A percentile compares a stretch with the other conserved stretches of the same genome.
Conservation (phyloP, 163 green algal species). For the Trebouxia gelatinosa region DNA sequence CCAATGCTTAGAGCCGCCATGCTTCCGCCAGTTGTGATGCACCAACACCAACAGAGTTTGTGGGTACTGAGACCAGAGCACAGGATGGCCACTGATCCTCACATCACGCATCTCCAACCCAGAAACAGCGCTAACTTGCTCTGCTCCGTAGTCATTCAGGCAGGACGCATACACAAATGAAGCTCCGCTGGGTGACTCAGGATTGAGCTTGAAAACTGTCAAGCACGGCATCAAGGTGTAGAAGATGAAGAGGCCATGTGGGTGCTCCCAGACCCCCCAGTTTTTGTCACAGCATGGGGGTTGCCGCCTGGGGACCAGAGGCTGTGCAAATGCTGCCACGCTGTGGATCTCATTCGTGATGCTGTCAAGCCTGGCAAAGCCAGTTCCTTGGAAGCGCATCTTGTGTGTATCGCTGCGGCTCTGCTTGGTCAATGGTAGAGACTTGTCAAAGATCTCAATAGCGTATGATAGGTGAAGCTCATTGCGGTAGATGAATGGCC, state of each 20-base stretch:
- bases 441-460: slow-evolving; percentile 24
- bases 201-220: neutral
- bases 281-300: slow-evolving; percentile 17
- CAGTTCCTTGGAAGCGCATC: slow-evolving; percentile 17
- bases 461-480: slow-evolving; percentile 10
- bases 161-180: slow-evolving; percentile 2
- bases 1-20: slow-evolving; percentile 11
- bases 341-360: neutral
- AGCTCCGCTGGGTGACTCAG: neutral
- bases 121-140: neutral
- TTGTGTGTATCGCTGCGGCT: slow-evolving; percentile 7
- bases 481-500: neutral
- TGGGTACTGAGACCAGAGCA: neutral
- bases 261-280: neutral
- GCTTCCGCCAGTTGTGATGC: slow-evolving; percentile 8
- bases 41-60: neutral
- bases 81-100: slow-evolving; percentile 9
- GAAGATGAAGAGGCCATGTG: slow-evolving; percentile 7
- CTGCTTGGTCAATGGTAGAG: neutral
- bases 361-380: neutral
- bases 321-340: neutral
- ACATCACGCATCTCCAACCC: slow-evolving; percentile 11
- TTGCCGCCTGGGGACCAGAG: neutral
- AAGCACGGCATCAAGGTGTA: slow-evolving; percentile 10
- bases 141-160: neutral